Percentiles rank a stretch among this genome's conserved stretches.
These are phyloP conservation scores for Gossypium rotundifolium DNA, from an alignment of 345 rosid genomes.

Conservation along the genomic window DNA sequence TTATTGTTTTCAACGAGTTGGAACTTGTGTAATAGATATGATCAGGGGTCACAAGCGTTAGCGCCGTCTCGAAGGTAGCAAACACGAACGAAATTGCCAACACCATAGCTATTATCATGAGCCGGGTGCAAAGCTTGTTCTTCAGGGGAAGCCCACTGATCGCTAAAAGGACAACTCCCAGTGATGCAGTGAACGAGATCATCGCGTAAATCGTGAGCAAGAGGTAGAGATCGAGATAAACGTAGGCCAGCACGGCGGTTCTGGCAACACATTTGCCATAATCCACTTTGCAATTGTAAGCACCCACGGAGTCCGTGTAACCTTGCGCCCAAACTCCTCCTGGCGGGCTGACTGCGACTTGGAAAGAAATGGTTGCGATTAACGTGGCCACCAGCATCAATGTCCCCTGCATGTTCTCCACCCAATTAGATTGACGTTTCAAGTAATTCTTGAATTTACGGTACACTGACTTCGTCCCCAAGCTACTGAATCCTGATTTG, in stretches of 20 bases:
- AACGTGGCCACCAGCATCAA: constrained; percentile 23
- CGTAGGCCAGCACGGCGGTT: neutral
- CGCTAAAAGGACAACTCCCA: neutral
- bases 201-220: neutral
- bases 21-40: neutral
- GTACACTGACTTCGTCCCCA: neutral
- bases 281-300: neutral
- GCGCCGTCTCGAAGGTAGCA: neutral
- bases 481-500: neutral
- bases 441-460: neutral
- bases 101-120: neutral
- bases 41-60: neutral
- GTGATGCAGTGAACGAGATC: neutral
- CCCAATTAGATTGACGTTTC: neutral
- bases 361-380: constrained; percentile 25
- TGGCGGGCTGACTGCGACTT: constrained; percentile 21
- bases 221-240: neutral
- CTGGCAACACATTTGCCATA: neutral
- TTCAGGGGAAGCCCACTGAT: neutral
- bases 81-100: neutral
- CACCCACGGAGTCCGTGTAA: neutral
- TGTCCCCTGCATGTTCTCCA: neutral
- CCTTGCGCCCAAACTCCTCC: constrained; percentile 11
- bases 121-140: neutral
- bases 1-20: too few relatives aligned